Conservation (phyloP, 2,329 filamentous ascomycete genomes). For the Trichophyton schoenleinii region DNA sequence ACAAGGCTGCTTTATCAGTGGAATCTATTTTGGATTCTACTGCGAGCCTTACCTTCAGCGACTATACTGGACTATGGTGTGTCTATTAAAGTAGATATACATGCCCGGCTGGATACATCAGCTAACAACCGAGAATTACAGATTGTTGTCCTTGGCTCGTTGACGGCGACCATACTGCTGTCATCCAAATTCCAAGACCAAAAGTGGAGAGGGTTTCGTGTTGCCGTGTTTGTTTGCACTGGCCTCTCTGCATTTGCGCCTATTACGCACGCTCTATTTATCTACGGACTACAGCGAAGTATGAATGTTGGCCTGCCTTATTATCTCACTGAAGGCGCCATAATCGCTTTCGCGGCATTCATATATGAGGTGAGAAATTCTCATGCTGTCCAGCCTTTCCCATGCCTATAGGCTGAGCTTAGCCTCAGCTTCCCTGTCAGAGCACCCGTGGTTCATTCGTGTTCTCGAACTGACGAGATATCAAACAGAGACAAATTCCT, state of each 20-base stretch:
- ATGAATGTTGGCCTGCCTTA: constrained; percentile 5
- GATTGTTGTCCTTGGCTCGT: constrained; percentile 21
- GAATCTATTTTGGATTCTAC: constrained; percentile 27
- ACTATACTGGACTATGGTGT: constrained; percentile 27
- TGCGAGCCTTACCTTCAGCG: constrained; percentile 20
- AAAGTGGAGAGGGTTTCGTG: constrained; percentile 20
- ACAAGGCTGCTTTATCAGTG: constrained; percentile 24
- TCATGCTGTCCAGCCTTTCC: background rate
- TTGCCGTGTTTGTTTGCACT: constrained; percentile 21
- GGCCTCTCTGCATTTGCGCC: constrained; percentile 25
- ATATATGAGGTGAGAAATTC: background rate
- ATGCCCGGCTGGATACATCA: background rate
- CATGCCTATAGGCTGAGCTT: background rate
- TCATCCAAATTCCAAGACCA: constrained; percentile 23
- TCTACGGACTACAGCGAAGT: constrained; percentile 19
- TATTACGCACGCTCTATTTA: constrained; percentile 20
- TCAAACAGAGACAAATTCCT: constrained; percentile 14
- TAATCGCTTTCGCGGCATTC: background rate
- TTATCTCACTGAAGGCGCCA: background rate
- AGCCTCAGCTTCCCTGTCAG: background rate
- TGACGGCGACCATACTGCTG: constrained; percentile 24
- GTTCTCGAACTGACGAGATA: background rate
- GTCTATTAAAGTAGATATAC: constrained; percentile 4
- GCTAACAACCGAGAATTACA: constrained; percentile 5
- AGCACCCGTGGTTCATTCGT: background rate